Conservation (phyloP, 805 yeast genomes). For the Kregervanrija fluxuum region DNA sequence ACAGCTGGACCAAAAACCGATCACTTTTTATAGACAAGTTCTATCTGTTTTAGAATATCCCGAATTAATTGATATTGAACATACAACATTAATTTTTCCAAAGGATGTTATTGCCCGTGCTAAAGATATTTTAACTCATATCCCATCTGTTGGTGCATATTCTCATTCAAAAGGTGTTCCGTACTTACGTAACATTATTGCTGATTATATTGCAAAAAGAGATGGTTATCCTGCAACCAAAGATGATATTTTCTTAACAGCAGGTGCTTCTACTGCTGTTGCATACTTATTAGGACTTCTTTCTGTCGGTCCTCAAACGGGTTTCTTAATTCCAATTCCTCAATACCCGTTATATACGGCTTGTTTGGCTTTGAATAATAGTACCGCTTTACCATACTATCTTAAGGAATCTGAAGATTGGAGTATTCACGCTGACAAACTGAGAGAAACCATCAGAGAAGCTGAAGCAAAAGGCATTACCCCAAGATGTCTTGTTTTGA, state of each 20-base stretch:
- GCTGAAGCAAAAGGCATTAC: conserved; percentile 45
- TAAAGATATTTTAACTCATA: conserved; percentile 42
- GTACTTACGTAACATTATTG: conserved; percentile 67
- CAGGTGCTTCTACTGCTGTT: conserved; percentile 97
- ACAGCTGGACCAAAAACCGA: conserved; percentile 88
- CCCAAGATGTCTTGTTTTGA: conserved; percentile 79
- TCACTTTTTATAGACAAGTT: conserved; percentile 93
- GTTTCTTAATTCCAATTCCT: conserved; percentile 92
- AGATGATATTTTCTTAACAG: conserved; percentile 72
- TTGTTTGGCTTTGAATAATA: conserved; percentile 75
- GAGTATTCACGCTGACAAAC: conserved; percentile 70
- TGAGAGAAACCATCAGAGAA: conserved; percentile 45
- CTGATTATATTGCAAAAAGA: conserved; percentile 68
- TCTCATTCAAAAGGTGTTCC: conserved; percentile 88
- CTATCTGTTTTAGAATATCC: conserved; percentile 85
- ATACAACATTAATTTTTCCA: conserved; percentile 36
- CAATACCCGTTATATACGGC: conserved; percentile 98
- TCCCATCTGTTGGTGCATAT: conserved; percentile 91
- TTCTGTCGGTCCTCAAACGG: conserved; percentile 59
- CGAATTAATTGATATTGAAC: conserved; percentile 38
- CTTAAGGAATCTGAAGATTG: conserved; percentile 76
- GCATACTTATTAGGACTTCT: conserved; percentile 65
- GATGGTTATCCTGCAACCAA: conserved; percentile 70
- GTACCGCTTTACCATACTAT: conserved; percentile 80
- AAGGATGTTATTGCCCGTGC: conserved; percentile 75